These are phyloP conservation scores for Aspergillus nomiae DNA, from an alignment of 2,329 filamentous ascomycete genomes.

Conservation along the genomic window DNA sequence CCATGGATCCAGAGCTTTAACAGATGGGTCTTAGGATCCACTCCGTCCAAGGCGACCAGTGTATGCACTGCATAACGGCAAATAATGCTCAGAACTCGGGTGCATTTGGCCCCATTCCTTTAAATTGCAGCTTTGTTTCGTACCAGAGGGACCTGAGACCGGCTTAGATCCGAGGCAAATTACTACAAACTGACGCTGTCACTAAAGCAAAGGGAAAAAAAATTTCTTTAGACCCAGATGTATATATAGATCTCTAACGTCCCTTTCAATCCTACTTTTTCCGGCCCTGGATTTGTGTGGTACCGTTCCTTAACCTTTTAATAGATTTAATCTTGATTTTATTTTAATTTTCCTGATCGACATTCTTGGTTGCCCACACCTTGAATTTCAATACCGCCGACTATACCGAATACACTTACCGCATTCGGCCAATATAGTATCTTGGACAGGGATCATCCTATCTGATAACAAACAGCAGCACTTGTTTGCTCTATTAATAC, in stretches of 20 bases:
- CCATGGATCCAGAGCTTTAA: slow-evolving; percentile 14
- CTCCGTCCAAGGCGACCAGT: slow-evolving; percentile 11
- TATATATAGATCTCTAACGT: slow-evolving; percentile 6
- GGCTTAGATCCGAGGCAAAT: slow-evolving; percentile 12
- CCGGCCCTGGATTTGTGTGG: not conserved
- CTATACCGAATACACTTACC: not conserved
- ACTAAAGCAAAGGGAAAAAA: slow-evolving; percentile 3
- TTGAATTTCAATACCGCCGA: not conserved
- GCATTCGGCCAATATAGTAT: not conserved
- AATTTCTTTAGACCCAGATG: slow-evolving; percentile 2
- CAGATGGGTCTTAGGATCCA: slow-evolving; percentile 11
- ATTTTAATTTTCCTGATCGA: not conserved
- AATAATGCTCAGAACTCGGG: slow-evolving; percentile 13
- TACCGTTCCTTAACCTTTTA: not conserved
- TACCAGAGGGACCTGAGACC: not conserved
- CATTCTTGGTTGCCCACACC: not conserved
- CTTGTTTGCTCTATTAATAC: not conserved
- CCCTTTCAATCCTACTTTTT: not conserved
- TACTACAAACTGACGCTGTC: slow-evolving; percentile 1
- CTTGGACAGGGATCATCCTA: not conserved
- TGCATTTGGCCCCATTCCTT: slow-evolving; percentile 4
- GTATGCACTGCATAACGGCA: slow-evolving; percentile 16
- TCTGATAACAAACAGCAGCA: not conserved
- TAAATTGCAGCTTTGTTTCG: not conserved
- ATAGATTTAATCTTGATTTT: slow-evolving; percentile 4